A percentile compares a stretch with the other conserved stretches of the same genome.
Evolutionary conservation across 179 eudicot species (phyloP).

Genomic region (Sideroxylon spinosum): DNA sequence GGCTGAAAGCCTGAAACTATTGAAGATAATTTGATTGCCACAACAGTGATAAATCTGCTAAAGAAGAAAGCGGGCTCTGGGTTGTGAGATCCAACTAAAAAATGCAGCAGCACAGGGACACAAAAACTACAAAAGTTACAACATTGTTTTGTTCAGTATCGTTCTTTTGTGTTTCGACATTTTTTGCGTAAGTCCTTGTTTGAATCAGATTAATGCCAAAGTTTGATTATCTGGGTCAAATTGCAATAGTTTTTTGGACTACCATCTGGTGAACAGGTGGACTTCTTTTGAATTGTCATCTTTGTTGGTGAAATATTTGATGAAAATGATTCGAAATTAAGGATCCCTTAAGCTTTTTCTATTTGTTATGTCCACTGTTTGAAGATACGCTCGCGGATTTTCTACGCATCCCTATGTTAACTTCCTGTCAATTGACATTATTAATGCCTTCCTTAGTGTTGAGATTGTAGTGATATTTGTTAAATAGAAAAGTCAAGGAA

Average conservation of each 20-base stretch:
- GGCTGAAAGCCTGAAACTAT: neutral
- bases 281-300: neutral
- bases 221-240: neutral
- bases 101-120: too few species aligned
- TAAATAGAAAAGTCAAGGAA: neutral
- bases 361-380: neutral
- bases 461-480: conserved; percentile 1
- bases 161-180: neutral
- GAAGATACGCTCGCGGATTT: neutral
- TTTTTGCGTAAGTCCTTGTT: neutral
- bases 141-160: too few species aligned
- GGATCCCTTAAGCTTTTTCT: neutral
- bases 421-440: conserved; percentile 1
- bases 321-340: conserved; percentile 96
- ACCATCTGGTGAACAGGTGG: neutral
- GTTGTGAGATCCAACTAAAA: too few species aligned
- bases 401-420: too few species aligned
- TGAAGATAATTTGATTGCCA: neutral
- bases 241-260: neutral
- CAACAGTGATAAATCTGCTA: too few species aligned
- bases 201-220: neutral
- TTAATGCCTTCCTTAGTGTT: neutral
- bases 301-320: conserved; percentile 92
- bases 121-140: too few species aligned
- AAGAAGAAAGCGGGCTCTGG: too few species aligned